Evolutionary conservation across 805 yeast genomes (phyloP).

Genomic region (Starmerella sp.): DNA sequence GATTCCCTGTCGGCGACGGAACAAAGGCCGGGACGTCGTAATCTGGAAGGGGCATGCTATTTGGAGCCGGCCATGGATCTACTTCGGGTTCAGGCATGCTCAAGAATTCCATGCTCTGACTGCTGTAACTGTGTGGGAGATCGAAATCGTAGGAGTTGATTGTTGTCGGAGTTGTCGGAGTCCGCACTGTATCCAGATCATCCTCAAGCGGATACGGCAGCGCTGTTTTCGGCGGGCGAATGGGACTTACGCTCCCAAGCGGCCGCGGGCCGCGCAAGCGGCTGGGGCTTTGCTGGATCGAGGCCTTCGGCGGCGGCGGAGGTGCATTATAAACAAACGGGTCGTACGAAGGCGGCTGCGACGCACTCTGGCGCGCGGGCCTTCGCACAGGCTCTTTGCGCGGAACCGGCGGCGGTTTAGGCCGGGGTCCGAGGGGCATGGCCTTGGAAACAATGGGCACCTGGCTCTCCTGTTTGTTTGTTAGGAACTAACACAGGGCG

Average conservation of each 20-base stretch:
- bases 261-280: slow-evolving; percentile 9
- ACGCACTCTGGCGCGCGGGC: not conserved
- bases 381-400: slow-evolving; percentile 8
- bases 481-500: not conserved
- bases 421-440: slow-evolving; percentile 22
- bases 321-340: not conserved
- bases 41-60: not conserved
- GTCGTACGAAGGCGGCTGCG: not conserved
- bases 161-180: not conserved
- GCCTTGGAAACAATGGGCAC: not conserved
- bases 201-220: not conserved
- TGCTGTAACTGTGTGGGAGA: not conserved
- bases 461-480: not conserved
- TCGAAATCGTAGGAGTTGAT: not conserved
- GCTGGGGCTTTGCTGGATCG: not conserved
- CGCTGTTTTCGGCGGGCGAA: not conserved
- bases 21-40: not conserved
- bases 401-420: slow-evolving; percentile 18
- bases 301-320: slow-evolving; percentile 5
- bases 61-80: not conserved
- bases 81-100: slow-evolving; percentile 12
- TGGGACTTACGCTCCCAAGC: not conserved
- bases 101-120: not conserved
- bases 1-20: slow-evolving; percentile 5
- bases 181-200: not conserved